phyloP scores from a whole-genome alignment of 305 asterid species.

The Fraxinus baroniana region DNA sequence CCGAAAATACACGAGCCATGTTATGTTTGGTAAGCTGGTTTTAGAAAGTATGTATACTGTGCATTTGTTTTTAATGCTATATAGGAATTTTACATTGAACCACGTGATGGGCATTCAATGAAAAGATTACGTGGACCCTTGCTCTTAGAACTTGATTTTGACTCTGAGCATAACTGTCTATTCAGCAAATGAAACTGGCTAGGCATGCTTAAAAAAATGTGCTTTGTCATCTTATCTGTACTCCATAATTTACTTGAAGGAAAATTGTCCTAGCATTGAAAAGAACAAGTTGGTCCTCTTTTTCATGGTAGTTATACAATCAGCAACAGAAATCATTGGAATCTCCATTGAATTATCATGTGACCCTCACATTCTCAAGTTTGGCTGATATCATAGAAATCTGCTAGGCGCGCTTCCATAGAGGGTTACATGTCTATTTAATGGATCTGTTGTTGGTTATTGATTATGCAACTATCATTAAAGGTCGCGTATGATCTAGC shows the following conservation, averaged over 20 bases:
- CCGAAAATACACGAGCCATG: conserved; percentile 94
- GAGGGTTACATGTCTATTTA: not conserved
- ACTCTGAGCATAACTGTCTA: not conserved
- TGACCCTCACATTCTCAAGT: not conserved
- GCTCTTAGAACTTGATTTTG: conserved; percentile 15
- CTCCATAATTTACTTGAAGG: not conserved
- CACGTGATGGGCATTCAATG: not conserved
- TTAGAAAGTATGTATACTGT: not conserved
- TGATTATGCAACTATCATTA: not conserved
- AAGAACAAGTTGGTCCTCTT: not conserved
- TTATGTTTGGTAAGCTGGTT: conserved; percentile 83
- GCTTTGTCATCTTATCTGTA: not conserved
- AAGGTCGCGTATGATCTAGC: not conserved
- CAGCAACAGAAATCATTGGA: not conserved
- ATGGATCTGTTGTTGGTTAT: not conserved
- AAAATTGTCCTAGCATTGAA: not conserved
- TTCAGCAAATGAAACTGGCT: not conserved
- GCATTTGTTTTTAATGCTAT: conserved; percentile 7
- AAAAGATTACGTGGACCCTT: not conserved
- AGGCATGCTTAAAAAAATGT: not conserved
- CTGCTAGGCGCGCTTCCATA: not conserved
- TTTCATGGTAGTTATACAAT: not conserved
- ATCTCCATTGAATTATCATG: not conserved
- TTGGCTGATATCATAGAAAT: not conserved
- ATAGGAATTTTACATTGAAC: not conserved